These are phyloP conservation scores for Aspergillus ibericus DNA, from an alignment of 2,329 filamentous ascomycete species.

Conservation along the genomic window DNA sequence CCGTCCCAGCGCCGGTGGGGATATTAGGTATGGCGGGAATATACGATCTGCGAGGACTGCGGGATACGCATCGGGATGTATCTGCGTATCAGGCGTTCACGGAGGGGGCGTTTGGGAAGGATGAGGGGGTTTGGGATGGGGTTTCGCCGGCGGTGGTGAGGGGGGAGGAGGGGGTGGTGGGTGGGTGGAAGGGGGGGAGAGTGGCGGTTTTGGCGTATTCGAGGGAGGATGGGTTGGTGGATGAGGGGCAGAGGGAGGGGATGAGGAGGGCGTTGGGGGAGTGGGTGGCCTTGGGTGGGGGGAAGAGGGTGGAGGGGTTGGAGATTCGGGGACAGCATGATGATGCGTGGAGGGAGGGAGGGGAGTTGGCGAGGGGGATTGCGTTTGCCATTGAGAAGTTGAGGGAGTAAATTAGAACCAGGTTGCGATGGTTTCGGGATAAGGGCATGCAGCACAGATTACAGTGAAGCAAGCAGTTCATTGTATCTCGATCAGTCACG, in stretches of 20 bases:
- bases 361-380: slow-evolving; percentile 42
- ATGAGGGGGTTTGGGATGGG: slow-evolving; percentile 39
- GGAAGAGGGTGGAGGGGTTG: slow-evolving; percentile 44
- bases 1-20: slow-evolving; percentile 14
- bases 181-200: slow-evolving; percentile 36
- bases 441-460: neutral
- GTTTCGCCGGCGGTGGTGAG: slow-evolving; percentile 41
- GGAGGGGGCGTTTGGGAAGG: slow-evolving; percentile 43
- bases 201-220: slow-evolving; percentile 45
- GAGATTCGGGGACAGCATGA: slow-evolving; percentile 41
- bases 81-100: slow-evolving; percentile 42
- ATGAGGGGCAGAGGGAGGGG: slow-evolving; percentile 35
- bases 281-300: slow-evolving; percentile 25
- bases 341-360: slow-evolving; percentile 43
- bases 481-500: neutral
- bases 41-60: slow-evolving; percentile 43
- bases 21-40: slow-evolving; percentile 48
- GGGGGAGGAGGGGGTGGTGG: slow-evolving; percentile 26
- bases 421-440: neutral
- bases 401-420: neutral
- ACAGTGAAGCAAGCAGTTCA: neutral
- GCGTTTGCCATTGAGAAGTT: slow-evolving; percentile 32
- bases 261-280: slow-evolving; percentile 54
- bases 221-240: slow-evolving; percentile 43
- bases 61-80: slow-evolving; percentile 33